phyloP scores from a whole-genome alignment of 257 asterid species.

The Solanum bukasovii region DNA sequence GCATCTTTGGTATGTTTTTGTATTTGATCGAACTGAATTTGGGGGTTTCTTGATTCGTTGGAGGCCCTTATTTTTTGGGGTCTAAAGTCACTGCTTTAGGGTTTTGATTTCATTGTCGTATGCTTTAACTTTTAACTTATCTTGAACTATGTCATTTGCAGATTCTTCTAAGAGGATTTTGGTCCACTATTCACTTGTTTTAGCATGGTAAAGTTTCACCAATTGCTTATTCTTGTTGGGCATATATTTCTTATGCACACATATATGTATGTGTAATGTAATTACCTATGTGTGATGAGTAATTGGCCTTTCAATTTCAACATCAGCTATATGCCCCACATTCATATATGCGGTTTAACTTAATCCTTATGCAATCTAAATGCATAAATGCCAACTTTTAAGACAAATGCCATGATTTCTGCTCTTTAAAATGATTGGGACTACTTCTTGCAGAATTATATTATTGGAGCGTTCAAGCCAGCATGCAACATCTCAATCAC shows the following conservation, averaged over 20 bases:
- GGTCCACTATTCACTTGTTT: background rate
- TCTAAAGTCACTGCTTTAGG: background rate
- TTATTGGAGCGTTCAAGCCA: constrained; percentile 89
- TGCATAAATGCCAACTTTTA: background rate
- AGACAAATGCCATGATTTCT: background rate
- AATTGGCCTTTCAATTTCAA: background rate
- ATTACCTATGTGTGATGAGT: background rate
- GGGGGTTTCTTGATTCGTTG: background rate
- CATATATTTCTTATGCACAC: background rate
- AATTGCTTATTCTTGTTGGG: background rate
- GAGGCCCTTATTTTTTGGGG: background rate
- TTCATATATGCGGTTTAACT: background rate
- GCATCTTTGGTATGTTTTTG: background rate
- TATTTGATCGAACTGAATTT: background rate
- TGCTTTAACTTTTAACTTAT: background rate
- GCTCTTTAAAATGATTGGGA: background rate
- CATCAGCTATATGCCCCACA: background rate
- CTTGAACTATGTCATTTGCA: background rate
- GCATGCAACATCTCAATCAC: constrained; percentile 69
- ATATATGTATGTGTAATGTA: background rate
- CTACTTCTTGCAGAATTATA: constrained; percentile 46
- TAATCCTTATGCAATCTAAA: background rate
- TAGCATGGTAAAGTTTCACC: constrained; percentile 5
- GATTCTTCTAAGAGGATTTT: background rate
- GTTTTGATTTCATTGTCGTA: background rate